Evolutionary conservation across 495 filamentous ascomycete species (phyloP), one percentile per base, ranked within the genome.

Genomic region (Annulohypoxylon moriforme): DNA sequence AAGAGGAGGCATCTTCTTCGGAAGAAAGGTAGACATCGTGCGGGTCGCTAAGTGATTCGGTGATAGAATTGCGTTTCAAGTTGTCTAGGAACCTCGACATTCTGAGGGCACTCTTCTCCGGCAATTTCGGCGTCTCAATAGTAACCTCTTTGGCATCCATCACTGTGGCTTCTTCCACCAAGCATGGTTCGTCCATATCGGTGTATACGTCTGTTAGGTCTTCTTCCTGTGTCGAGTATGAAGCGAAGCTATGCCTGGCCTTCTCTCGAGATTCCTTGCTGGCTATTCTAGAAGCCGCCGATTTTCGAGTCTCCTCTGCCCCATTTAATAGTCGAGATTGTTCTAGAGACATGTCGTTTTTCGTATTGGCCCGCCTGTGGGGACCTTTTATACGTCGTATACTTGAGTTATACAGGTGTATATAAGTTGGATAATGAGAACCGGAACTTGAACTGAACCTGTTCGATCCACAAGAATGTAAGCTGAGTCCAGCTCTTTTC

Each of bases 11-110:
- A 49, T 84, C 83, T 68, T 86, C 84, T 56, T 86, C 84, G 4
- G 83, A 85, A 8, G 84, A 86, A 18, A 86, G 82, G 70, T 86
- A 86, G 55, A 82, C 67, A 56, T 83, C 80, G 67, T 84, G 81
- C 2, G 82, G 80, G n/a, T 81, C 65, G 49, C 66, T 69, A n/a
- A 67, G 8, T 1, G 77, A 60, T 57, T 78, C 76, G 65, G 40
- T 44, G n/a, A 76, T 76, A 29, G 78, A 68, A 14, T 75, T 75
- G n/a, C 83, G 73, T 70, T 81, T 81, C n/a, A 84, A 71, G 64
- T 69, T 79, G 56, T 82, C 79, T 9, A 84, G 74, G 25, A 84
- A 62, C 50, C 78, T 72, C n/a, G 83, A 83, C 16, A 69, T 67
- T 22, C 84, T 75, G n/a, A 84, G 81, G 14, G 78, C 76, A 57